Percentiles rank a stretch among this genome's conserved stretches.
These are phyloP conservation scores for Cytospora leucostoma DNA, from an alignment of 2,329 filamentous ascomycete species.

Conservation along the genomic window DNA sequence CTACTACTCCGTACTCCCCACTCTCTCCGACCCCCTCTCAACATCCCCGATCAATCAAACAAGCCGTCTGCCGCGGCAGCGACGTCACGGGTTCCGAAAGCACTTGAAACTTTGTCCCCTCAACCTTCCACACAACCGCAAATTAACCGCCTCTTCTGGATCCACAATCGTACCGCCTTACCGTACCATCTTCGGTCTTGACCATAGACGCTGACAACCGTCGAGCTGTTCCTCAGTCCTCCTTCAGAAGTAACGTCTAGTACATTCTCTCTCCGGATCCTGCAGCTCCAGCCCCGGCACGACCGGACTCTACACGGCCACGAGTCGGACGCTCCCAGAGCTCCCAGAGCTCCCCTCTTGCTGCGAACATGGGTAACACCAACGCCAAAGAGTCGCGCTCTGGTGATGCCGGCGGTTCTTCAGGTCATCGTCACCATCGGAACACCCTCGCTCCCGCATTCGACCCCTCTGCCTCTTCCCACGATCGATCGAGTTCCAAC, in stretches of 20 bases:
- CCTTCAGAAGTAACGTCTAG: not conserved
- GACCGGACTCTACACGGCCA: not conserved
- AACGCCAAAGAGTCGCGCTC: constrained; percentile 40
- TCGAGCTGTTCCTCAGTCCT: not conserved
- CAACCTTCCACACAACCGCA: not conserved
- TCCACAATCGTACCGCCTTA: not conserved
- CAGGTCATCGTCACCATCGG: constrained; percentile 31
- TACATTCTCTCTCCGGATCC: not conserved
- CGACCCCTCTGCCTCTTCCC: constrained; percentile 30
- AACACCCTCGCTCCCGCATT: constrained; percentile 26
- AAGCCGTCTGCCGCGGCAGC: not conserved
- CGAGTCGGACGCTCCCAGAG: constrained; percentile 15
- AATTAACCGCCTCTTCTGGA: not conserved
- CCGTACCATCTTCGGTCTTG: not conserved
- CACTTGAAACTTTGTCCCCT: not conserved
- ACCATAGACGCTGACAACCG: not conserved
- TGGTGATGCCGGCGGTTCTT: constrained; percentile 30
- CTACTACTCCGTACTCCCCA: not conserved
- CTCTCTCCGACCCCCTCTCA: not conserved
- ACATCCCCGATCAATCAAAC: not conserved
- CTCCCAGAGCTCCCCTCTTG: not conserved
- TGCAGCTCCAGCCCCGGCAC: not conserved
- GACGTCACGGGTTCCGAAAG: not conserved
- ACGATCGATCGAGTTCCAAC: constrained; percentile 26
- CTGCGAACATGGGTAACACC: constrained; percentile 38